phyloP scores from a whole-genome alignment of 768 basidiomycete species.

The Agaricus subrufescens region DNA sequence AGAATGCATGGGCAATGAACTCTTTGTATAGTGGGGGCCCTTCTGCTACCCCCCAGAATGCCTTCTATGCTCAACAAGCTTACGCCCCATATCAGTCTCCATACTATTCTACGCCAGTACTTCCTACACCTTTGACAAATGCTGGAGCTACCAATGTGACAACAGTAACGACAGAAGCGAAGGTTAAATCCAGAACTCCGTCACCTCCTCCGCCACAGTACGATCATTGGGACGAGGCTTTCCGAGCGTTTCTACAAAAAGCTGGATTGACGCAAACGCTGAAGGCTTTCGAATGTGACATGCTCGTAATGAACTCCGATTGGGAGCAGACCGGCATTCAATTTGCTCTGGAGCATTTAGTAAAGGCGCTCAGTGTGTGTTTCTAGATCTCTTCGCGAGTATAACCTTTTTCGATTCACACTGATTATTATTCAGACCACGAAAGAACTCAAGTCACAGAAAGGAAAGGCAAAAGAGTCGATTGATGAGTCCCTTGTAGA shows the following conservation, averaged over 20 bases:
- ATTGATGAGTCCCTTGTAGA: background rate
- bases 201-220: conserved; percentile 28
- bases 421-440: conserved; percentile 18
- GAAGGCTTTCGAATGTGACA: conserved; percentile 63
- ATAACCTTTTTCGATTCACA: conserved; percentile 7
- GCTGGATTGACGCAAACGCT: conserved; percentile 55
- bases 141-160: background rate
- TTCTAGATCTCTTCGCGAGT: background rate
- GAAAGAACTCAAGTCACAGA: conserved; percentile 16
- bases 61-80: background rate
- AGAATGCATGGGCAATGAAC: conserved; percentile 5
- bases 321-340: conserved; percentile 61
- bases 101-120: background rate
- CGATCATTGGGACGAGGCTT: conserved; percentile 57
- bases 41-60: background rate
- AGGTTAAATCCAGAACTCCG: background rate
- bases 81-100: conserved; percentile 4
- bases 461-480: conserved; percentile 7
- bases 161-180: background rate
- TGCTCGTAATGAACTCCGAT: conserved; percentile 62
- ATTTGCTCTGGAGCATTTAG: conserved; percentile 47
- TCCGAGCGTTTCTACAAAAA: conserved; percentile 49
- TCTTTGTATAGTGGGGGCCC: background rate
- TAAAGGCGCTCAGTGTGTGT: conserved; percentile 25
- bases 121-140: background rate